Conservation (phyloP, 371 early-diverging fungal species). For the Smittium mucronatum region DNA sequence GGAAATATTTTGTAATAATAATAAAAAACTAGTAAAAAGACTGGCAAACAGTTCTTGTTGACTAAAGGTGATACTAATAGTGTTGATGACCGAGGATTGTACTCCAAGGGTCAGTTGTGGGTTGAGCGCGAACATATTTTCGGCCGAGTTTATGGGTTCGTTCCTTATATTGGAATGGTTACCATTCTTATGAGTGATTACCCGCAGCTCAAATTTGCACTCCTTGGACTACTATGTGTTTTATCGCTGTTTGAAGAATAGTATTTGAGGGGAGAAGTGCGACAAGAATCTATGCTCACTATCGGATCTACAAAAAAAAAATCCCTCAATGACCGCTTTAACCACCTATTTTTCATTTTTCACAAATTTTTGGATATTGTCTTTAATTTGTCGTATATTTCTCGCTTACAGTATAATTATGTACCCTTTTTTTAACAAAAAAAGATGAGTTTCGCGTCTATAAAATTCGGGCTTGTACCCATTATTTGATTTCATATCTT, state of each 20-base stretch:
- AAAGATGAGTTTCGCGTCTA: too few relatives aligned
- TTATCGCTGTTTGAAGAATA: conserved; percentile 26
- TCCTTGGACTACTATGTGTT: conserved; percentile 65
- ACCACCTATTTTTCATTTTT: too few relatives aligned
- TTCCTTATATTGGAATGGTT: conserved; percentile 92
- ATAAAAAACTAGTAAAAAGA: conserved; percentile 25
- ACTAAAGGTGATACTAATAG: conserved; percentile 99
- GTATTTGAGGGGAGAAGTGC: too few relatives aligned
- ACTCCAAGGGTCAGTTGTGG: conserved; percentile 83
- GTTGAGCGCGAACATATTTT: conserved; percentile 73
- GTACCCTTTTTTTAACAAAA: too few relatives aligned
- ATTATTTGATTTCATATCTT: too few relatives aligned
- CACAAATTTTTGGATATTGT: too few relatives aligned
- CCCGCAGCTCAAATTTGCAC: conserved; percentile 70
- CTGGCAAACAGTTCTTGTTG: conserved; percentile 63
- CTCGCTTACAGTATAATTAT: too few relatives aligned
- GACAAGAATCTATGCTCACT: too few relatives aligned
- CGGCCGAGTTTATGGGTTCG: conserved; percentile 78
- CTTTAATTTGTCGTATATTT: too few relatives aligned
- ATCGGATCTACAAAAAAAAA: too few relatives aligned
- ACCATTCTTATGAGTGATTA: conserved; percentile 93
- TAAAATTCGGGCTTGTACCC: too few relatives aligned
- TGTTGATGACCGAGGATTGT: conserved; percentile 88
- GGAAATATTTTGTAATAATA: background rate
- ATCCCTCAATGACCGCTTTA: too few relatives aligned